Percentiles rank a stretch among this genome's conserved stretches.
Conservation (phyloP, 257 asterid species). For the Mentha longifolia region DNA sequence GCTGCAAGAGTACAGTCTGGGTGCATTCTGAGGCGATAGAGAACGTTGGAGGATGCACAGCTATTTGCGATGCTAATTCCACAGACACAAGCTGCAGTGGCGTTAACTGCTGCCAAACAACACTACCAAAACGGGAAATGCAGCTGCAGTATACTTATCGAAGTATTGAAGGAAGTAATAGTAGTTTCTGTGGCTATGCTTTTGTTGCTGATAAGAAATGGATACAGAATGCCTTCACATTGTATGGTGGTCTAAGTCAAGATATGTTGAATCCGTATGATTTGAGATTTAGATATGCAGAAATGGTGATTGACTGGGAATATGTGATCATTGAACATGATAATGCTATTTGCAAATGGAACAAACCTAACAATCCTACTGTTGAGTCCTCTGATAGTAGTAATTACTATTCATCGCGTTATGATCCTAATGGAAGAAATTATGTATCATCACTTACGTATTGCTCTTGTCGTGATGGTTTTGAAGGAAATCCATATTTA, state of each 20-base stretch:
- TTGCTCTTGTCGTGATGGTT: neutral
- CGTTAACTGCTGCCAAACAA: conserved; percentile 41
- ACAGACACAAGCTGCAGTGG: conserved; percentile 34
- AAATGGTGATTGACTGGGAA: conserved; percentile 46
- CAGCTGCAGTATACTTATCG: conserved; percentile 24
- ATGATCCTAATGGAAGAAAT: neutral
- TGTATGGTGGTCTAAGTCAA: conserved; percentile 13
- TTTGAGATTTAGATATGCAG: conserved; percentile 16
- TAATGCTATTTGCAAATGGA: neutral
- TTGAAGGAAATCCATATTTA: conserved; percentile 21
- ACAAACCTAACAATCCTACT: too few relatives aligned
- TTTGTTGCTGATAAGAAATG: conserved; percentile 37
- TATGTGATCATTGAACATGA: neutral
- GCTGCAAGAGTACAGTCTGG: conserved; percentile 39
- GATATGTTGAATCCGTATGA: conserved; percentile 38
- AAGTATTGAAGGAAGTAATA: neutral
- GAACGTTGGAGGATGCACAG: conserved; percentile 31
- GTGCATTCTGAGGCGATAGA: neutral
- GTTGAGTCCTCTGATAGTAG: neutral
- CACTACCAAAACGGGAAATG: conserved; percentile 2
- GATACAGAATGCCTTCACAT: conserved; percentile 19
- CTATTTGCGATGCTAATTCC: conserved; percentile 32
- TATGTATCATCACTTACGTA: neutral
- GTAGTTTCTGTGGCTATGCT: conserved; percentile 42
- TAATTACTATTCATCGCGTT: neutral